Evolutionary conservation across 2,329 filamentous ascomycete species (phyloP).

Genomic region (Dactylellina sp.): DNA sequence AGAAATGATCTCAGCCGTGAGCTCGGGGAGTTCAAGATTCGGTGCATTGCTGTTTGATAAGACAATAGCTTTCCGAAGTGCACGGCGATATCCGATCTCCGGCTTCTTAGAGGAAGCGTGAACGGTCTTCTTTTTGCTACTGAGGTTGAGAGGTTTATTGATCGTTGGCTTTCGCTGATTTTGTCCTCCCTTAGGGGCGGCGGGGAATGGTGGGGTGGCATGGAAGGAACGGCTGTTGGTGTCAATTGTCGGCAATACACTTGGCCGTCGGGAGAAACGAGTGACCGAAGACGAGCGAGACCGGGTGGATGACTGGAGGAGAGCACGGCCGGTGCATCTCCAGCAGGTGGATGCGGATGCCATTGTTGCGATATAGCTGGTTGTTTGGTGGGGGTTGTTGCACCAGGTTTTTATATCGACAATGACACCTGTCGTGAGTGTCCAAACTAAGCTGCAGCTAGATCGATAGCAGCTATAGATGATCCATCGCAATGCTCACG

Average conservation of each 20-base stretch:
- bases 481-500: slow-evolving; percentile 12
- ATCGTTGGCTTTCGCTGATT: slow-evolving; percentile 37
- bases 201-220: slow-evolving; percentile 31
- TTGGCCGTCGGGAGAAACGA: slow-evolving; percentile 26
- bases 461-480: slow-evolving; percentile 5
- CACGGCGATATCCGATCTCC: slow-evolving; percentile 79
- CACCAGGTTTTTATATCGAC: slow-evolving; percentile 20
- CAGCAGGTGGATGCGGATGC: slow-evolving; percentile 57
- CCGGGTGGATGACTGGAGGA: slow-evolving; percentile 52
- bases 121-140: slow-evolving; percentile 56
- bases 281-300: slow-evolving; percentile 34
- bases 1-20: slow-evolving; percentile 70
- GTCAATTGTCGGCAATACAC: slow-evolving; percentile 20
- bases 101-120: slow-evolving; percentile 33
- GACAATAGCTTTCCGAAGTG: slow-evolving; percentile 85
- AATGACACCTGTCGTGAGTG: not conserved
- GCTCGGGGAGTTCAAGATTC: slow-evolving; percentile 76
- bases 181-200: slow-evolving; percentile 18
- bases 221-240: slow-evolving; percentile 22
- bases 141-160: slow-evolving; percentile 54
- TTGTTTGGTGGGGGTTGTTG: slow-evolving; percentile 2
- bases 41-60: slow-evolving; percentile 95
- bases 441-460: not conserved
- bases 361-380: slow-evolving; percentile 51
- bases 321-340: slow-evolving; percentile 57